Base-by-base conservation (phyloP, 176 grass and related monocot species). In the Poa annua region DNA sequence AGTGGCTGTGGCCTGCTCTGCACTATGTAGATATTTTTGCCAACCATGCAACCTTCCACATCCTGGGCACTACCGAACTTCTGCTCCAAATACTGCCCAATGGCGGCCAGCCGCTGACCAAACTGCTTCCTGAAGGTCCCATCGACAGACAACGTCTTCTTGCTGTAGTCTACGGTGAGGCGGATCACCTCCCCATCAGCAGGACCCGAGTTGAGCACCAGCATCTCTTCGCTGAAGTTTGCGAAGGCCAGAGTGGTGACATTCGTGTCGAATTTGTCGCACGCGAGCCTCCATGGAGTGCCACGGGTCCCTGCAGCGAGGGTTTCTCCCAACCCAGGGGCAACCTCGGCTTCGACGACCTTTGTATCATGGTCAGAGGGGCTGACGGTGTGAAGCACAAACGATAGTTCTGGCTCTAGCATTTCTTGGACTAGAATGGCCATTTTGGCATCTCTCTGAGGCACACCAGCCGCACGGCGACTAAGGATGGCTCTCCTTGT, bases 381-480 rank as follows among this genome's bases (percentile, higher is more conserved):
- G 75, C 83, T 93, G 71, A 98, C 74, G 4, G 96, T 98, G 62
- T 98, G 96, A 50, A 98, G 96, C 65, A 98, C 96, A 32, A 98
- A 98, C 24, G 92, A 98, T 41, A 98, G 76, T 50, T 95, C 89
- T 53, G 96, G 85, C 49, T 84, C 66, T 57, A 98, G 80, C 92
- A 98, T 95, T 78, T 93, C 96, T 67, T 98, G 96, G 41, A 98
- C 96, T 65, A 98, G 82, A 74, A 98, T 57, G 12, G 96, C 96
- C 96, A 98, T 98, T 74, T 81, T 91, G 7, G 96, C 92, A 0
- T 95, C 87, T 77, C 63, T 78, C 82, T 98, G 92, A 44, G 92
- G 89, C 35, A 98, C 88, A 80, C 91, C 93, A 60, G 90, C 92
- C 0, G 36, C 90, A 76, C 92, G 89, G 32, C 96, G 90, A 68